Conservation (phyloP, 73 alveolate species). For the Effrenium voratum region DNA sequence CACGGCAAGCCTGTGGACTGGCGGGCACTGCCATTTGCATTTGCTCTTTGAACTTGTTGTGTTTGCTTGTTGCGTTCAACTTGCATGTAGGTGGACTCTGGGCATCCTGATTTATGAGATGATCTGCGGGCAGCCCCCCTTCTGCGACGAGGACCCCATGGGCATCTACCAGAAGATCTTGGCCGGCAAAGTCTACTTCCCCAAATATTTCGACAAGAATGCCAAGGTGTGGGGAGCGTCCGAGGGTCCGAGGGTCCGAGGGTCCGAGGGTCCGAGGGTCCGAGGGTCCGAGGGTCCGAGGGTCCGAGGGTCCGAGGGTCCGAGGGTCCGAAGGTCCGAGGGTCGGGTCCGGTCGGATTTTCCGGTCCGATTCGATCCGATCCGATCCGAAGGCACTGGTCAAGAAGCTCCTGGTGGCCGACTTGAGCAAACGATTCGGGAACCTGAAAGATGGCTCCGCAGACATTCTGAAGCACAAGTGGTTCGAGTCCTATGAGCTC, state of each 20-base stretch:
- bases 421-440: slow-evolving; percentile 97
- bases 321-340: too few relatives aligned
- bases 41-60: neutral
- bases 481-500: slow-evolving; percentile 27
- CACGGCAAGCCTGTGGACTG: slow-evolving; percentile 99
- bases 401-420: slow-evolving; percentile 97
- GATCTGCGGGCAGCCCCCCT: slow-evolving; percentile 96
- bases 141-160: slow-evolving; percentile 98
- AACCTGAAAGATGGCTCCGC: slow-evolving; percentile 96
- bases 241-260: neutral
- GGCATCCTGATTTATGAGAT: slow-evolving; percentile 98
- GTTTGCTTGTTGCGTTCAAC: neutral
- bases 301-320: too few relatives aligned
- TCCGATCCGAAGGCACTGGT: slow-evolving; percentile 97
- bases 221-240: neutral
- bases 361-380: neutral
- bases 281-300: neutral
- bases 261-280: neutral
- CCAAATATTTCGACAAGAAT: slow-evolving; percentile 95
- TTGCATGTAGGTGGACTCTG: slow-evolving; percentile 95
- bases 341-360: neutral
- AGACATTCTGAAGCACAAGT: slow-evolving; percentile 39
- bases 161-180: slow-evolving; percentile 97
- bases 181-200: slow-evolving; percentile 97
- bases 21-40: slow-evolving; percentile 17